Base-by-base conservation (phyloP, 805 yeast genomes). In the Wickerhamiella cacticola region DNA sequence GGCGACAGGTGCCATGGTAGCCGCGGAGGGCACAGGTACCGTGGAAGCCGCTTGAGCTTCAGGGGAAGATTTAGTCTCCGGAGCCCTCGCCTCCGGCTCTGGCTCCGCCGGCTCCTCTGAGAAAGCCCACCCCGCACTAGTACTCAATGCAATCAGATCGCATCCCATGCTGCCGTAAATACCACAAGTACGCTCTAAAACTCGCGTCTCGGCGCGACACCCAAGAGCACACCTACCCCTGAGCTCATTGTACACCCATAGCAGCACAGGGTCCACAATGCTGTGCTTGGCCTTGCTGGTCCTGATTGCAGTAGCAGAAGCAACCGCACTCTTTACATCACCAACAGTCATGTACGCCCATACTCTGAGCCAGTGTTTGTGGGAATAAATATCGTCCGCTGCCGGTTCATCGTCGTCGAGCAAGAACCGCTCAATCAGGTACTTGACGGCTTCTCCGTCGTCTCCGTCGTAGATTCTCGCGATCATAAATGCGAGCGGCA, bases 151-250 rank as follows among this genome's bases (percentile, higher is more conserved):
- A 36, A 89, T 62, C 51, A 78, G 75, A 56, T 88, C 94, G 64
- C 97, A 88, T 0, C 97, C 97, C 95, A 88, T 85, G 49, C 94
- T 69, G 13, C 76, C 71, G 57, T 86, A 83, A 52, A 86, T 80
- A 31, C 72, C 67, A 6, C 82, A 71, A 6, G 80, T 80, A 52
- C 78, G 75, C 10, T 75, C 57, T 13, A 87, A 72, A 56, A 80
- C 79, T 3, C 71, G 67, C 48, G 74, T 76, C 56, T 89, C 96
- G 36, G 79, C 82, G 48, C 68, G 59, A 40, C 73, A 67, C 48
- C 77, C 75, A 34, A 67, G 70, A 34, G 69, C 53, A 46, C 73
- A 73, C 44, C 74, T 71, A 40, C 68, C 68, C 41, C 94, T 68
- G 49, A 88, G 66, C 39, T 72, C 73, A 48, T 70, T 66, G 60